These are phyloP conservation scores for Lentinula guzmanii DNA, from an alignment of 768 basidiomycete species.

Conservation along the genomic window DNA sequence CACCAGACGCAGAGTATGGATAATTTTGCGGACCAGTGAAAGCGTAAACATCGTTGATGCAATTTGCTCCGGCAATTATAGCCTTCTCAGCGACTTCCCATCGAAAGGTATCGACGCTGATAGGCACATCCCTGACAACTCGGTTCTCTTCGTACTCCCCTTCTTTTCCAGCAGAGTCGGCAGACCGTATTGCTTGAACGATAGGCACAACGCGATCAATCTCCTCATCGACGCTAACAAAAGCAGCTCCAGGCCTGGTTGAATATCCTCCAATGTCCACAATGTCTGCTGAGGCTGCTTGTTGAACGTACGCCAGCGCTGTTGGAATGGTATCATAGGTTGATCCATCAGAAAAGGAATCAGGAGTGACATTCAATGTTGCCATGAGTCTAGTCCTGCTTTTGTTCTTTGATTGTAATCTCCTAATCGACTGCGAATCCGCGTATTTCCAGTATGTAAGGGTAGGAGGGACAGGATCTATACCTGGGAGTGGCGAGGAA, in stretches of 20 bases:
- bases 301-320: conserved; percentile 47
- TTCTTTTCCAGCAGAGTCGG: conserved; percentile 10
- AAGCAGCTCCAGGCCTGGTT: conserved; percentile 75
- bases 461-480: conserved; percentile 37
- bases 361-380: conserved; percentile 89
- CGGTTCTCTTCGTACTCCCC: neutral
- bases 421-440: conserved; percentile 9
- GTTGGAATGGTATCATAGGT: conserved; percentile 42
- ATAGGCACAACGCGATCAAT: conserved; percentile 65
- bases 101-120: conserved; percentile 91
- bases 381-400: conserved; percentile 76
- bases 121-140: conserved; percentile 31
- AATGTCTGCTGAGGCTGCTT: conserved; percentile 64
- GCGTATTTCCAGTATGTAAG: conserved; percentile 46
- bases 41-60: conserved; percentile 90
- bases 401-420: conserved; percentile 10
- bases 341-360: conserved; percentile 92
- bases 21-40: conserved; percentile 61
- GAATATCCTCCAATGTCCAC: conserved; percentile 94
- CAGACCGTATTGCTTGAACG: conserved; percentile 49
- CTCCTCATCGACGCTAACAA: conserved; percentile 68
- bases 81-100: conserved; percentile 70
- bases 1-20: conserved; percentile 17
- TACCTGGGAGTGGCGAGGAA: conserved; percentile 17
- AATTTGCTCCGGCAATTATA: conserved; percentile 78